Percentiles rank a stretch among this genome's conserved stretches.
Conservation (phyloP, 257 asterid species). For the Solanum ahanhuiri region DNA sequence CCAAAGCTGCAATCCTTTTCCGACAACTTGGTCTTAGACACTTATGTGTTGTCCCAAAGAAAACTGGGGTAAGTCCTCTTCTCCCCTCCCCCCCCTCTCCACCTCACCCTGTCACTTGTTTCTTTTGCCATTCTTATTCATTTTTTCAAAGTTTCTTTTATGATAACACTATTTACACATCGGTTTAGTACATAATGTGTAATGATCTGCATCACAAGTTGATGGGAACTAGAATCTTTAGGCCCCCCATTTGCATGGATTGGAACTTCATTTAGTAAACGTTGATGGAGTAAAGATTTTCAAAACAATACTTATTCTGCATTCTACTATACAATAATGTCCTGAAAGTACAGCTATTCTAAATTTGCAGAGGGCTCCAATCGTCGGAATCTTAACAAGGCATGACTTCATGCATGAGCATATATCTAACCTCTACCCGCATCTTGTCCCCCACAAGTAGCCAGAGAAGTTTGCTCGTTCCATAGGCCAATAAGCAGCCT, state of each 20-base stretch:
- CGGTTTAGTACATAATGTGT: not conserved
- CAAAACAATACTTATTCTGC: not conserved
- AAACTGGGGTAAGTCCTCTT: slow-evolving; percentile 48
- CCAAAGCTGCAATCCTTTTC: slow-evolving; percentile 87
- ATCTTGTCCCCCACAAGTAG: not conserved
- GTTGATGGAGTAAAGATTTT: not conserved
- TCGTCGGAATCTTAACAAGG: slow-evolving; percentile 69
- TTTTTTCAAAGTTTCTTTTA: not conserved
- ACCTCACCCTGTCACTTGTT: not conserved
- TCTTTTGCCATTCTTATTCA: not conserved
- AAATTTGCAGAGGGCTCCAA: slow-evolving; percentile 58
- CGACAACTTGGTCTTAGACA: slow-evolving; percentile 89
- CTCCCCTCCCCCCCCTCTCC: not conserved
- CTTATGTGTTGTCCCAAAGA: slow-evolving; percentile 82
- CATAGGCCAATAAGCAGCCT: not conserved
- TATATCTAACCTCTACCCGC: slow-evolving; percentile 59
- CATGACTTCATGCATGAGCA: slow-evolving; percentile 82
- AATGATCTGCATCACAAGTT: not conserved
- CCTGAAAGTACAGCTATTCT: not conserved
- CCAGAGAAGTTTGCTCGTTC: not conserved
- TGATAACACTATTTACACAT: not conserved
- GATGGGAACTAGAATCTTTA: not conserved
- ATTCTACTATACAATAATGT: not conserved
- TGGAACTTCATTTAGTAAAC: not conserved
- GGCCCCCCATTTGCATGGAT: not conserved